Percentiles rank a stretch among this genome's conserved stretches.
phyloP scores from a whole-genome alignment of 345 rosid genomes.

The Cardiospermum halicacabum region DNA sequence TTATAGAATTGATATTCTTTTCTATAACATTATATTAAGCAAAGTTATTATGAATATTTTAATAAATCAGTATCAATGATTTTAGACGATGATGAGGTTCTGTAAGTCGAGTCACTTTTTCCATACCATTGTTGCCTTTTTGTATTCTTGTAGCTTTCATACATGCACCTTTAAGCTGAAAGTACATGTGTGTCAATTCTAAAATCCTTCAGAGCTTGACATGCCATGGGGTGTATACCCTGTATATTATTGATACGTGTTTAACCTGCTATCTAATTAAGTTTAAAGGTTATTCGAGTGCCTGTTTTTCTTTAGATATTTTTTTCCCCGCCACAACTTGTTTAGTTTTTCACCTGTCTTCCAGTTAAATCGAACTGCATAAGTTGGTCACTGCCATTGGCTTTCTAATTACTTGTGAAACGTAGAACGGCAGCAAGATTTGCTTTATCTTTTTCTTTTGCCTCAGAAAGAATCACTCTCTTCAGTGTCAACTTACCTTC shows the following conservation, averaged over 20 bases:
- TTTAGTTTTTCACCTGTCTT: background rate
- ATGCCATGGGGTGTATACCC: background rate
- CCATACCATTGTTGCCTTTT: background rate
- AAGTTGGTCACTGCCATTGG: background rate
- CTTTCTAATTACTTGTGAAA: background rate
- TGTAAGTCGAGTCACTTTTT: background rate
- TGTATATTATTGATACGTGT: background rate
- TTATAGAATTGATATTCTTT: background rate
- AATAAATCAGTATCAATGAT: background rate
- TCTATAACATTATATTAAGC: background rate
- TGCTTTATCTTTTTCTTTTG: background rate
- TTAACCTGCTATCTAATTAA: background rate
- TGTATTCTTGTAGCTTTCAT: background rate
- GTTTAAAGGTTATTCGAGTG: background rate
- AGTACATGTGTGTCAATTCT: background rate
- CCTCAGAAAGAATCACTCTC: background rate
- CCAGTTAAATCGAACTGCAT: background rate
- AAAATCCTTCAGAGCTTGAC: background rate
- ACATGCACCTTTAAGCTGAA: background rate
- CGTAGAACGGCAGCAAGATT: background rate
- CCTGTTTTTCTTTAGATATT: background rate
- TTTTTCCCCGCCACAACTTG: background rate
- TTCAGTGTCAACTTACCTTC: background rate
- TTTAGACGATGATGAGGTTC: background rate
- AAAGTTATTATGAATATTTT: background rate